phyloP scores from a whole-genome alignment of 225 moss, liverwort and hornwort species.

The Asterella californica region DNA sequence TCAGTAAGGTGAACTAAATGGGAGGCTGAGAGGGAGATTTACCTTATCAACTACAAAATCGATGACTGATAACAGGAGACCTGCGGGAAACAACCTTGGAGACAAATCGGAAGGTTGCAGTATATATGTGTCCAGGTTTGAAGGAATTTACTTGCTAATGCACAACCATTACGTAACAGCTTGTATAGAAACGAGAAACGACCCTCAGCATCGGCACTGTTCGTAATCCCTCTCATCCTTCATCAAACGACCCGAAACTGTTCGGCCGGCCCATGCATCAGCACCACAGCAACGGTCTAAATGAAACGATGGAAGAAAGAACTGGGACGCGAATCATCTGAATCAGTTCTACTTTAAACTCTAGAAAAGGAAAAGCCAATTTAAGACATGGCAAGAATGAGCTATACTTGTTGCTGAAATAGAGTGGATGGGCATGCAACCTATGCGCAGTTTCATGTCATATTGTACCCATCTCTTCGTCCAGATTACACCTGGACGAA shows the following conservation, averaged over 20 bases:
- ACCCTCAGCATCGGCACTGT: neutral
- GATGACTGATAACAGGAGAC: too few relatives aligned
- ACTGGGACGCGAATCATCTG: neutral
- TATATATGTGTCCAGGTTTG: too few relatives aligned
- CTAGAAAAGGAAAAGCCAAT: conserved; percentile 3
- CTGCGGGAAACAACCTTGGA: too few relatives aligned
- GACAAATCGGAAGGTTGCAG: too few relatives aligned
- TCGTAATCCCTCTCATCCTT: neutral
- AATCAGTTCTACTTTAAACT: neutral
- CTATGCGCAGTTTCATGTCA: neutral
- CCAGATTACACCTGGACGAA: neutral
- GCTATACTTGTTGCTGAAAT: neutral
- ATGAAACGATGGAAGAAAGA: neutral
- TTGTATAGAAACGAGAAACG: neutral
- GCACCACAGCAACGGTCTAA: neutral
- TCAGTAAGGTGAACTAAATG: too few relatives aligned
- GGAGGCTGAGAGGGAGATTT: too few relatives aligned
- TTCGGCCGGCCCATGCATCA: neutral
- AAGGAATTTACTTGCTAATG: too few relatives aligned
- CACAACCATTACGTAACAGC: neutral
- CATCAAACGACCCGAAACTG: neutral
- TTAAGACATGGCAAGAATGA: conserved; percentile 8
- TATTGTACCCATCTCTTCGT: neutral
- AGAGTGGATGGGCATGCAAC: neutral
- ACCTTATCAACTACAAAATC: too few relatives aligned